These are phyloP conservation scores for Phaeoacremonium minimum DNA, from an alignment of 2,329 filamentous ascomycete species.

Conservation along the genomic window DNA sequence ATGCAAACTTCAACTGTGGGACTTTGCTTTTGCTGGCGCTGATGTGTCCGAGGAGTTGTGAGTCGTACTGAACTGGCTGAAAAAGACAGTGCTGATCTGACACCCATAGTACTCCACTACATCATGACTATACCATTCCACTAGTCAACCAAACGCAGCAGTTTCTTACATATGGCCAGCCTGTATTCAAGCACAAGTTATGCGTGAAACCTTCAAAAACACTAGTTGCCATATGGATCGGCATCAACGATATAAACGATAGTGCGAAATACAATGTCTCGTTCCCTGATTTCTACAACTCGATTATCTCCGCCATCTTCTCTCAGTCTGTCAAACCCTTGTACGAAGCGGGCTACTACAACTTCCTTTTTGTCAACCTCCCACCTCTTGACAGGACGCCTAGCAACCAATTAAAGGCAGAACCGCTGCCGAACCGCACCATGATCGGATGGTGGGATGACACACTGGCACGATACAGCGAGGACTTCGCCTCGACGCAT, in stretches of 20 bases:
- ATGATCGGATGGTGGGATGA: slow-evolving; percentile 40
- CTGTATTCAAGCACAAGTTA: slow-evolving; percentile 24
- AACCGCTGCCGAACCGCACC: slow-evolving; percentile 36
- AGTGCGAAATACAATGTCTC: slow-evolving; percentile 33
- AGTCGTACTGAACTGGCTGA: not conserved
- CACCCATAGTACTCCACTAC: too few relatives aligned
- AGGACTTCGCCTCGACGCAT: slow-evolving; percentile 21
- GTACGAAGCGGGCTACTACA: slow-evolving; percentile 36
- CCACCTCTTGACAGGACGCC: slow-evolving; percentile 43
- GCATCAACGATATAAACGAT: slow-evolving; percentile 53
- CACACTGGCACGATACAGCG: slow-evolving; percentile 26
- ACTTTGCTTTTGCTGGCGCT: slow-evolving; percentile 51
- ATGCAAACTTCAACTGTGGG: slow-evolving; percentile 46
- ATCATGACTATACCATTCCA: slow-evolving; percentile 44
- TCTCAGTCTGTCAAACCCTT: slow-evolving; percentile 30
- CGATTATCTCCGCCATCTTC: slow-evolving; percentile 34
- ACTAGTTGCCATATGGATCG: slow-evolving; percentile 50
- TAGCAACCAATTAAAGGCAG: slow-evolving; percentile 23
- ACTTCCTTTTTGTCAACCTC: slow-evolving; percentile 46
- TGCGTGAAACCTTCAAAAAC: slow-evolving; percentile 29
- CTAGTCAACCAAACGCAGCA: slow-evolving; percentile 46
- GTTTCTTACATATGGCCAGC: slow-evolving; percentile 38
- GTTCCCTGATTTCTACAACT: slow-evolving; percentile 39
- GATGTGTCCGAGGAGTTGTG: slow-evolving; percentile 39
- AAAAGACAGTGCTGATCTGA: too few relatives aligned